Evolutionary conservation across 1,139 yeast species (phyloP).

Genomic region (Yamadazyma kanchanaburiensis): DNA sequence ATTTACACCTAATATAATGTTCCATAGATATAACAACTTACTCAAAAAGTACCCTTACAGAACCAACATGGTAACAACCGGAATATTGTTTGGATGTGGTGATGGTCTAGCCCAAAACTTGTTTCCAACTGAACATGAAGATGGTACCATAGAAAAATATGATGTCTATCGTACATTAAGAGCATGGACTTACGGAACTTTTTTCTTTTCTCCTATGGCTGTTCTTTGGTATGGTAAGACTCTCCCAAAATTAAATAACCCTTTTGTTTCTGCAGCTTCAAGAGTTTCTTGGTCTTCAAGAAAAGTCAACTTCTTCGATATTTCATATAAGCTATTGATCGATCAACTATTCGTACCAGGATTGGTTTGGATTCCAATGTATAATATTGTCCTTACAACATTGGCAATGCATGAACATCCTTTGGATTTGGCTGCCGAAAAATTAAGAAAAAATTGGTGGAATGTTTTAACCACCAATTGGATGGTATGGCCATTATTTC

Average conservation of each 20-base stretch:
- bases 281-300: conserved; percentile 13
- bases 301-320: conserved; percentile 27
- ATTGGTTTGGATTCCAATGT: conserved; percentile 44
- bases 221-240: conserved; percentile 63
- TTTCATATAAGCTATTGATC: conserved; percentile 30
- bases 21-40: conserved; percentile 37
- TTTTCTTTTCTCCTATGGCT: conserved; percentile 76
- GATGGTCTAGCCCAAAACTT: conserved; percentile 67
- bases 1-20: conserved; percentile 7
- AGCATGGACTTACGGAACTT: conserved; percentile 69
- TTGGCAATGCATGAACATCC: conserved; percentile 39
- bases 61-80: conserved; percentile 56
- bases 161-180: conserved; percentile 49
- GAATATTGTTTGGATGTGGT: conserved; percentile 69
- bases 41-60: conserved; percentile 47
- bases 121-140: conserved; percentile 38
- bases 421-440: conserved; percentile 27
- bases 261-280: conserved; percentile 22
- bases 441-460: conserved; percentile 41
- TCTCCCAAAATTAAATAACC: conserved; percentile 48
- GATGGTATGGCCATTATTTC: conserved; percentile 46
- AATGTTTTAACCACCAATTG: conserved; percentile 39
- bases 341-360: conserved; percentile 37
- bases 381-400: conserved; percentile 38
- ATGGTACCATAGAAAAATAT: conserved; percentile 9